Evolutionary conservation across 345 rosid genomes (phyloP).

Genomic region (Pugionium cornutum): DNA sequence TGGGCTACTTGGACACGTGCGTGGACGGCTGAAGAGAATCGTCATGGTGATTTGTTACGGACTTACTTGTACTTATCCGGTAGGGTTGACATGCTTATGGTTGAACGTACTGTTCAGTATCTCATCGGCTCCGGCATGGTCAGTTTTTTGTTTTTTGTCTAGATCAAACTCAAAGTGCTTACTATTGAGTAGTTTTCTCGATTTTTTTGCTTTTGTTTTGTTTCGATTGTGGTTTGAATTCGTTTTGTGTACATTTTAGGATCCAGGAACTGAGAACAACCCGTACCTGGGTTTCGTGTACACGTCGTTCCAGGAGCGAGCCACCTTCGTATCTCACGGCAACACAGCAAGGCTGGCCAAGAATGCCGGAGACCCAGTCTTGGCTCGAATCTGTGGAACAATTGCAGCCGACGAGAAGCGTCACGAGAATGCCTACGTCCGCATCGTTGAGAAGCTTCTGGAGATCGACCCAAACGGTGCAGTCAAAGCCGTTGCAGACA

Average conservation of each 20-base stretch:
- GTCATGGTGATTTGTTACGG: slow-evolving; percentile 68
- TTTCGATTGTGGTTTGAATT: no score
- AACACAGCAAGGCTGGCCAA: slow-evolving; percentile 74
- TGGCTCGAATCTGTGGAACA: slow-evolving; percentile 67
- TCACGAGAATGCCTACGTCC: slow-evolving; percentile 60
- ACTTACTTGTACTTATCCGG: slow-evolving; percentile 67
- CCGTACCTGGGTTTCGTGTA: slow-evolving; percentile 79
- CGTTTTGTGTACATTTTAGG: slow-evolving; percentile 41
- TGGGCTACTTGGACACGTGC: slow-evolving; percentile 79
- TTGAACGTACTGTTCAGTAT: no score
- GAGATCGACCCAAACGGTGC: slow-evolving; percentile 60
- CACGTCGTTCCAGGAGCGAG: slow-evolving; percentile 91
- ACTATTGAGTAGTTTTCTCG: no score
- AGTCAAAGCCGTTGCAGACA: slow-evolving; percentile 52
- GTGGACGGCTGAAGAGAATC: no score
- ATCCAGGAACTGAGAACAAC: slow-evolving; percentile 69
- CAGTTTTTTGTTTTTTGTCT: background rate
- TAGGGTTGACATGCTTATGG: slow-evolving; percentile 68
- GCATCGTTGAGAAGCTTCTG: slow-evolving; percentile 62
- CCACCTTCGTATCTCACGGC: slow-evolving; percentile 79
- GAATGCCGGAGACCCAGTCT: slow-evolving; percentile 54
- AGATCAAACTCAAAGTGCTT: no score
- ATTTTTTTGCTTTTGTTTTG: no score
- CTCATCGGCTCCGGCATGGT: slow-evolving; percentile 85
- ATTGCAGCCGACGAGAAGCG: slow-evolving; percentile 78